Conservation (phyloP, 345 rosid genomes). For the Carallia brachiata region DNA sequence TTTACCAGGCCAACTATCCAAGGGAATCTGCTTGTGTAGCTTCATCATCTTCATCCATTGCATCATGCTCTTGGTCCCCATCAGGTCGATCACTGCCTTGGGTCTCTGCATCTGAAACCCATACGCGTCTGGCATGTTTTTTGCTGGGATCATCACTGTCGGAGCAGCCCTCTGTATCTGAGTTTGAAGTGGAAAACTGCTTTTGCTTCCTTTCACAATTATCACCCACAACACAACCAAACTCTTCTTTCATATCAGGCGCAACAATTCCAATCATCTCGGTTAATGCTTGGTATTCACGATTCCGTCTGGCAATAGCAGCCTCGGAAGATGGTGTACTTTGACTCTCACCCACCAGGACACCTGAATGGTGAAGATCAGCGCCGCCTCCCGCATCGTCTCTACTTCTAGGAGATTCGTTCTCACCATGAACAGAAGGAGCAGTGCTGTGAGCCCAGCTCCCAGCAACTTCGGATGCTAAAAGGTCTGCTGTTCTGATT, state of each 20-base stretch:
- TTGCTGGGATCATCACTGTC: slow-evolving; percentile 29
- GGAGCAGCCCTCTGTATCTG: slow-evolving; percentile 55
- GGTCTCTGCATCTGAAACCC: slow-evolving; percentile 44
- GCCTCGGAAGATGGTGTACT: slow-evolving; percentile 43
- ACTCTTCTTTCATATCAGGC: slow-evolving; percentile 57
- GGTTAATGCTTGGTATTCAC: slow-evolving; percentile 46
- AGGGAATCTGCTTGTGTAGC: slow-evolving; percentile 40
- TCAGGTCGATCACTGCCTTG: slow-evolving; percentile 37
- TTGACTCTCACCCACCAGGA: slow-evolving; percentile 59
- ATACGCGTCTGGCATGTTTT: slow-evolving; percentile 17
- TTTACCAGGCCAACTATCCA: slow-evolving; percentile 25
- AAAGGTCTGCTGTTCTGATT: slow-evolving; percentile 71
- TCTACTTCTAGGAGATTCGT: slow-evolving; percentile 53
- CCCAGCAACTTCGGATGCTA: slow-evolving; percentile 83
- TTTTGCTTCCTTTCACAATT: slow-evolving; percentile 32
- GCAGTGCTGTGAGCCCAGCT: slow-evolving; percentile 88
- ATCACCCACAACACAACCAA: slow-evolving; percentile 28
- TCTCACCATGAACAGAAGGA: slow-evolving; percentile 76
- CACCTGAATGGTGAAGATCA: slow-evolving; percentile 40
- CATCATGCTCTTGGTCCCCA: slow-evolving; percentile 30
- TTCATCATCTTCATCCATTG: slow-evolving; percentile 61
- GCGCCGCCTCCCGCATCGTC: slow-evolving; percentile 41
- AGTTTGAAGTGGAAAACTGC: slow-evolving; percentile 40
- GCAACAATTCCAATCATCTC: slow-evolving; percentile 67
- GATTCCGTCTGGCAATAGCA: slow-evolving; percentile 28